Conservation (phyloP, 2,329 filamentous ascomycete genomes). For the Stemphylium beticola region DNA sequence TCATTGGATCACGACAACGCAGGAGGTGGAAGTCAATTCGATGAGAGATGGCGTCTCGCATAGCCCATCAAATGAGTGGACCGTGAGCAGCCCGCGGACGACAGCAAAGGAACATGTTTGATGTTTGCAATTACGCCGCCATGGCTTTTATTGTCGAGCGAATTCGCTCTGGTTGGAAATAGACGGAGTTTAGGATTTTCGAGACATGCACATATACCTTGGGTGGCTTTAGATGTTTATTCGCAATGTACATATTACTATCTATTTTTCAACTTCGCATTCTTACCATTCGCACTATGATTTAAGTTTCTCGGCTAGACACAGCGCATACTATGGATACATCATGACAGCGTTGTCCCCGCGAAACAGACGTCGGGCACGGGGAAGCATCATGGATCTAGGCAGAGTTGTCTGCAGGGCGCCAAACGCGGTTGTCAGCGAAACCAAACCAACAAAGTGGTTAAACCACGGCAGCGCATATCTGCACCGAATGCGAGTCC, state of each 20-base stretch:
- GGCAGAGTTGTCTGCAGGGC: neutral
- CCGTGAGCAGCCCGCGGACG: conserved; percentile 7
- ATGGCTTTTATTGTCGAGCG: neutral
- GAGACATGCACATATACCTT: no score
- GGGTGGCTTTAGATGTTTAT: no score
- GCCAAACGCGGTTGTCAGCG: neutral
- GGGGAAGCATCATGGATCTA: neutral
- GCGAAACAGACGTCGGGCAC: no score
- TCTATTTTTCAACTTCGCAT: no score
- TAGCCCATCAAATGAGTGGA: conserved; percentile 15
- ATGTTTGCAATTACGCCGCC: neutral
- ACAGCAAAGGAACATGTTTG: conserved; percentile 19
- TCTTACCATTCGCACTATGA: no score
- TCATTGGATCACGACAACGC: conserved; percentile 12
- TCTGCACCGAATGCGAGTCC: neutral
- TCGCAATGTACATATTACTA: no score
- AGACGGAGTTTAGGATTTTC: neutral
- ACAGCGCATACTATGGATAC: no score
- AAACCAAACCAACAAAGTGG: neutral
- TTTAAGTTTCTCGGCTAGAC: no score
- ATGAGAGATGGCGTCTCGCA: neutral
- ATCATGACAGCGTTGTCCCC: no score
- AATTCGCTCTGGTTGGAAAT: neutral
- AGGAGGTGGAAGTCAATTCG: conserved; percentile 6
- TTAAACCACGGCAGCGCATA: neutral